Base-by-base conservation (phyloP, 1,284 basidiomycete species). In the Hemileia vastatrix region DNA sequence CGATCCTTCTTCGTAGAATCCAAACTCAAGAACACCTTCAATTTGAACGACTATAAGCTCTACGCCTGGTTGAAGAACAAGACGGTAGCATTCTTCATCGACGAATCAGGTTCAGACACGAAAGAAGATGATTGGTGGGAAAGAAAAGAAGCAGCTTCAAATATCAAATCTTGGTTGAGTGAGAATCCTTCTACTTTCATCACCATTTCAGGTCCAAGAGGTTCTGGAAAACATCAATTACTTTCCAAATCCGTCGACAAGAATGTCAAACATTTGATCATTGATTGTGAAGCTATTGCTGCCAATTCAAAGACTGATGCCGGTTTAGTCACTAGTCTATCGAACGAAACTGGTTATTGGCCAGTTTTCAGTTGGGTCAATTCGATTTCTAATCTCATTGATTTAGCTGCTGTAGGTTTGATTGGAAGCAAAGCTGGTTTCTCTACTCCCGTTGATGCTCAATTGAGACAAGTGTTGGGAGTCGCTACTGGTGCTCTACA, bases 371-470 rank as follows among this genome's bases (percentile, higher is more conserved):
- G 67, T 65, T 72, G 71, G 71, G 54, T 72, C 43, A 70, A 67
- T 64, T 70, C 68, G 27, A 67, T 72, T 54, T 70, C 68, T 64
- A 69, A 51, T 32, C 66, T 72, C 48, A 71, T 72, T 45, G 71
- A 72, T 50, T 63, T 72, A 19, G 71, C 70, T 9, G 67, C 71
- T 3, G 69, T 70, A 11, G 71, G 71, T 40, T 65, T 72, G 21
- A 72, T 72, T 57, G 71, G 71, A 11, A 68, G 66, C 61, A 72
- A 72, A 55, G 69, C 71, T 47, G 70, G 70, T 19, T 72, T 72
- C 43, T 65, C 70, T 4, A 70, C 70, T 2, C 69, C 71, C 3
- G 66, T 66, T 11, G 71, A 72, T 33, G 69, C 66, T 11, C 71
- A 72, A 59, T 65, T 72, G 48, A 68, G 67, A 40, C 67, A 72